These are phyloP conservation scores for Solanum tarijense DNA, from an alignment of 257 asterid species.

Conservation along the genomic window DNA sequence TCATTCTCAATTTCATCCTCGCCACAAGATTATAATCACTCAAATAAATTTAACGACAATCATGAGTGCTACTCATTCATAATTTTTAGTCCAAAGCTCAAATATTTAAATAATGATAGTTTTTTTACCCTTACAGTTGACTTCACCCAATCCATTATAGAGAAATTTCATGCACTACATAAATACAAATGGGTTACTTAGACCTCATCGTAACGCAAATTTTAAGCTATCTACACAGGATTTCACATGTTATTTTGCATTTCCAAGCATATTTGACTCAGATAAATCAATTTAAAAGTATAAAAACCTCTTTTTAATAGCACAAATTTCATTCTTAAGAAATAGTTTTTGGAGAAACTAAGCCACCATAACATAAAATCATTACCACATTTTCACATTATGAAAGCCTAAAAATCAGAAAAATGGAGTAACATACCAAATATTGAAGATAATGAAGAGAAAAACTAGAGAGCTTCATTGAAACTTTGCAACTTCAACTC, in stretches of 20 bases:
- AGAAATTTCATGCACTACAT: background rate
- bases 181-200: background rate
- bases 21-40: too few relatives aligned
- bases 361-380: background rate
- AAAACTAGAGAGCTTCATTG: background rate
- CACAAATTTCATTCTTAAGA: background rate
- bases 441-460: background rate
- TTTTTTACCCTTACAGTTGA: background rate
- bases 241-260: background rate
- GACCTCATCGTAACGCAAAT: background rate
- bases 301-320: too few relatives aligned
- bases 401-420: background rate
- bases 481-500: background rate
- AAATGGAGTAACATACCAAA: background rate
- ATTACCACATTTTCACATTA: too few relatives aligned
- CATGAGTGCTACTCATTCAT: background rate
- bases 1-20: background rate
- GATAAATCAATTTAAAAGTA: background rate
- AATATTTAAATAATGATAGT: background rate
- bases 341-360: background rate
- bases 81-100: background rate
- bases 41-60: background rate
- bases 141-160: background rate
- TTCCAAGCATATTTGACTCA: background rate
- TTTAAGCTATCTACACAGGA: background rate